Base-by-base conservation (phyloP, 2,329 filamentous ascomycete species). In the Xenosphaeropsis pyriputrescens region DNA sequence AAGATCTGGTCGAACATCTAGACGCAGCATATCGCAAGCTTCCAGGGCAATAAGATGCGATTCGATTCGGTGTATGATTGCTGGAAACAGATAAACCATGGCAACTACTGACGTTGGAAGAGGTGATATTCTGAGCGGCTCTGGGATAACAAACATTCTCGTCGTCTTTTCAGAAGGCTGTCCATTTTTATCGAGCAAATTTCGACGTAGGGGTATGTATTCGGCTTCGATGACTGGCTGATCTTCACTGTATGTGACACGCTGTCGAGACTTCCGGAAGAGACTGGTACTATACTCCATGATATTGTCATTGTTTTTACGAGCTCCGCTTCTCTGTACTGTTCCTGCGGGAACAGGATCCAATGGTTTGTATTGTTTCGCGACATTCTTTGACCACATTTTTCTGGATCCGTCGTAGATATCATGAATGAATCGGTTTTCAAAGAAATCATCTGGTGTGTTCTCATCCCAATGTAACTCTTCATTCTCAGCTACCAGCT, bases 201-300 rank as follows among this genome's bases (percentile, higher is more conserved):
- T 94, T 19, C 86, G 75, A n/a, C 86, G 76, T 26, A 86, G 67
- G 1, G 80, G 65, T 18, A 93, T 68, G 34, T 80, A 63, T 45
- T 89, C 73, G 0, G 80, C 85, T 48, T 79, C 69, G 5, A 93
- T 59, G 0, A 98, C 91, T 1, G 85, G 83, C 48, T 96, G 85
- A n/a, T 79, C 61, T 29, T 72, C 64, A 26, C 73, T 64, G 60
- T 79, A 81, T 0, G 51, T 51, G 39, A 69, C 54, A 29, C 60
- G 62, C 14, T 59, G 45, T 39, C 73, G 64, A 42, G 75, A 59
- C 16, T 75, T 80, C 5, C 67, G 64, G 59, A 73, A 89, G 14
- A 88, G 63, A 53, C 84, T 93, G 48, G 82, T 71, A 37, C 79
- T 86, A 57, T 91, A 96, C 47, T 88, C 79, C 44, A 89, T 70